A percentile compares a stretch with the other conserved stretches of the same genome.
Conservation (phyloP, 2,329 filamentous ascomycete species). For the Aspergillus tubingensis region DNA sequence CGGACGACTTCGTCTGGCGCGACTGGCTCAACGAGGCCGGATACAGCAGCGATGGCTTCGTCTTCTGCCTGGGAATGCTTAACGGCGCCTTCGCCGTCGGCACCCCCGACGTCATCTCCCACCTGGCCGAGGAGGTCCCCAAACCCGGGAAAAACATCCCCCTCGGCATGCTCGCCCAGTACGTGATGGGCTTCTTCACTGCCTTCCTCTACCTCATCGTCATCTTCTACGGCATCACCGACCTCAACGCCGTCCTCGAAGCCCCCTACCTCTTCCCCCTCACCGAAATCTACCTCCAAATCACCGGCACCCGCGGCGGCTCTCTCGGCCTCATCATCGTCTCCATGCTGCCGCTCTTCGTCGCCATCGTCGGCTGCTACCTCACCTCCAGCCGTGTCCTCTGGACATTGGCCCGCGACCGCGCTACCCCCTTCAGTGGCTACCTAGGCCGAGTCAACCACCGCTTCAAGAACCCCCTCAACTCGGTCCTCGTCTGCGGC, state of each 20-base stretch:
- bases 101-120: conserved; percentile 64
- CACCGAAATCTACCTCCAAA: conserved; percentile 45
- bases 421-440: conserved; percentile 56
- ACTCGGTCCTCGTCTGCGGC: conserved; percentile 54
- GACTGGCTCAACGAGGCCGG: conserved; percentile 53
- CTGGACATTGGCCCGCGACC: conserved; percentile 57
- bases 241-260: conserved; percentile 20
- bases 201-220: conserved; percentile 48
- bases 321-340: conserved; percentile 57
- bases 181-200: conserved; percentile 43
- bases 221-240: conserved; percentile 49
- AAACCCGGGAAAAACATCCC: conserved; percentile 39
- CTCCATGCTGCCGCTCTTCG: conserved; percentile 52
- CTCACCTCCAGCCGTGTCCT: conserved; percentile 59
- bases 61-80: conserved; percentile 66
- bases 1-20: conserved; percentile 57
- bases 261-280: conserved; percentile 41
- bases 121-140: conserved; percentile 66
- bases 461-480: conserved; percentile 55
- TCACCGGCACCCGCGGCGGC: conserved; percentile 46
- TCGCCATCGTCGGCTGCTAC: conserved; percentile 53
- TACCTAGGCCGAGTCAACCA: conserved; percentile 54
- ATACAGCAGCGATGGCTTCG: conserved; percentile 56
- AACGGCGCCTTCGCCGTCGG: conserved; percentile 71
- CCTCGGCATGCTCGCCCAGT: conserved; percentile 48